These are phyloP conservation scores for Xerocomus minutiporus DNA, from an alignment of 1,284 basidiomycete genomes.

Conservation along the genomic window DNA sequence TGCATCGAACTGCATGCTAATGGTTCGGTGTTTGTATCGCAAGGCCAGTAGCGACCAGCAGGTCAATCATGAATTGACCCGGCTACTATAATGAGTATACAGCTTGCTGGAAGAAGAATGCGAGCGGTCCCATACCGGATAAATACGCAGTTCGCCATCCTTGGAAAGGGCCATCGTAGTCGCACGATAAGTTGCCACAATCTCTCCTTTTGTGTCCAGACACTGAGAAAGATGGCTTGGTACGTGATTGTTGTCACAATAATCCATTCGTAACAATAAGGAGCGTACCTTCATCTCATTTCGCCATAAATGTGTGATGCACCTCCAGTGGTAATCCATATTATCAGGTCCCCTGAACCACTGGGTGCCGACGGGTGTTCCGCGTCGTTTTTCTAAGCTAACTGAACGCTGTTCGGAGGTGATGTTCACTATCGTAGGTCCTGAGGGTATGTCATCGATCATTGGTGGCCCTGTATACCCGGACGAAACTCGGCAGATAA, in stretches of 20 bases:
- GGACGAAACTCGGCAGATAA: conserved; percentile 22
- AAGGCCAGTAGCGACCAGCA: conserved; percentile 26
- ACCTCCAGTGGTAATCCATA: conserved; percentile 23
- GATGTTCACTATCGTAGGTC: conserved; percentile 15
- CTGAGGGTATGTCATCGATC: conserved; percentile 3
- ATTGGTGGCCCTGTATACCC: conserved; percentile 19
- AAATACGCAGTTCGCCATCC: conserved; percentile 26
- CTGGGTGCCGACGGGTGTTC: conserved; percentile 10
- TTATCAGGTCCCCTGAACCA: conserved; percentile 25
- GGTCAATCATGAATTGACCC: conserved; percentile 23
- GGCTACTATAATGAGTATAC: conserved; percentile 10
- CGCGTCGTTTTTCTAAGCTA: conserved; percentile 11
- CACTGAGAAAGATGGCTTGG: conserved; percentile 12
- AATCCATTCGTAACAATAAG: neutral
- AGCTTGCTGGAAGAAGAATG: neutral
- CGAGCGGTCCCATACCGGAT: conserved; percentile 21
- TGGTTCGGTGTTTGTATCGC: conserved; percentile 23
- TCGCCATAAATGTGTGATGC: conserved; percentile 12
- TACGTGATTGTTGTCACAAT: neutral
- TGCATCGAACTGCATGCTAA: conserved; percentile 1
- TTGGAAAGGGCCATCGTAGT: conserved; percentile 24
- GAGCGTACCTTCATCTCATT: conserved; percentile 23
- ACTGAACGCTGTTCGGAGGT: conserved; percentile 6
- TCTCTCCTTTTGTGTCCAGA: conserved; percentile 12
- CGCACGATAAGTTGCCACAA: conserved; percentile 29